phyloP scores from a whole-genome alignment of 352 stramenopile genomes.

The Peronospora belbahrii region DNA sequence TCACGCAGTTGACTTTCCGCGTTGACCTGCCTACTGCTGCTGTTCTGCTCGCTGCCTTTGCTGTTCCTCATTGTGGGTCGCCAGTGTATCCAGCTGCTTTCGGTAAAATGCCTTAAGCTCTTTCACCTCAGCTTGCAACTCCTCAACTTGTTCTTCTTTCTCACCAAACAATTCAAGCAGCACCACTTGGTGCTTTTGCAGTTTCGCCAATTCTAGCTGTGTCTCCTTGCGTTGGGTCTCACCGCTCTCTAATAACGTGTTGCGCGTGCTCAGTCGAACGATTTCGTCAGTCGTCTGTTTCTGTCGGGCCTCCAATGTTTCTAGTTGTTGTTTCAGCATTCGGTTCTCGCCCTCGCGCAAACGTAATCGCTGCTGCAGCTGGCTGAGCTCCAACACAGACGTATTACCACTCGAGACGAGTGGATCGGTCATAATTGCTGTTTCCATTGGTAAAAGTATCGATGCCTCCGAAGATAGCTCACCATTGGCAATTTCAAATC shows the following conservation, averaged over 20 bases:
- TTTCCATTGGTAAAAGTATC: conserved; percentile 59
- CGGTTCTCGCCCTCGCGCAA: conserved; percentile 68
- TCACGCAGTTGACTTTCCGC: too few relatives aligned
- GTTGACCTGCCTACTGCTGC: conserved; percentile 16
- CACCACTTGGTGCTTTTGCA: conserved; percentile 75
- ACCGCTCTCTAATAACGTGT: conserved; percentile 59
- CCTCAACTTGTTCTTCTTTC: conserved; percentile 82
- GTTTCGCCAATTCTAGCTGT: conserved; percentile 39
- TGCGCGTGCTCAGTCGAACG: conserved; percentile 61
- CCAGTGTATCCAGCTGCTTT: conserved; percentile 67
- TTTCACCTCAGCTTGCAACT: conserved; percentile 64
- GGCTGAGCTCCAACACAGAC: conserved; percentile 62
- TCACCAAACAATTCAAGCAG: conserved; percentile 78
- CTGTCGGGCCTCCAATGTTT: conserved; percentile 52
- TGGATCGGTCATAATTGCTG: conserved; percentile 25
- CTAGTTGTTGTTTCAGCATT: conserved; percentile 65
- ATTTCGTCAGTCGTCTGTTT: conserved; percentile 68
- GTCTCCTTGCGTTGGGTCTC: conserved; percentile 41
- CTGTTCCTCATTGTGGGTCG: conserved; percentile 32
- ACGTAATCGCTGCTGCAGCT: conserved; percentile 66
- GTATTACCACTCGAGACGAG: conserved; percentile 26
- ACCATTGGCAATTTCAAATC: conserved; percentile 1
- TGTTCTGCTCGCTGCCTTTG: conserved; percentile 32
- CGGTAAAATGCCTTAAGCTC: conserved; percentile 77
- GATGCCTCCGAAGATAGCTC: conserved; percentile 37